A percentile compares a stretch with the other conserved stretches of the same genome.
Evolutionary conservation across 176 grass and related monocot genomes (phyloP).

Genomic region (Hsuehochloa calcarea): DNA sequence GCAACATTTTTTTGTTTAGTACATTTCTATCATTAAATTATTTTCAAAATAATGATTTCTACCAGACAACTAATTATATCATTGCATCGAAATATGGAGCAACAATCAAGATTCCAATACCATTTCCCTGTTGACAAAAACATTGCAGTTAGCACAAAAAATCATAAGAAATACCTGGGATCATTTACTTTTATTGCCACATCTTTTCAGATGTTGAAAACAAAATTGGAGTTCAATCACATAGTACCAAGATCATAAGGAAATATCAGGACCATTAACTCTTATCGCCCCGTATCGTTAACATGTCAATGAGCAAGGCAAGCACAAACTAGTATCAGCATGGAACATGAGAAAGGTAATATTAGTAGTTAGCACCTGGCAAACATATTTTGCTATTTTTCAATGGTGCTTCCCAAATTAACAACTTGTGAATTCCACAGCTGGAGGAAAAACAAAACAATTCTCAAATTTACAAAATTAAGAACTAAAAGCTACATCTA

Average conservation of each 20-base stretch:
- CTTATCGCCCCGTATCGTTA: too few relatives aligned
- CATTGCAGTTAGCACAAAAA: too few relatives aligned
- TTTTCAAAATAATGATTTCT: neutral
- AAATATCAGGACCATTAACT: too few relatives aligned
- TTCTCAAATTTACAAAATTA: constrained; percentile 16
- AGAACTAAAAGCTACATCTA: constrained; percentile 7
- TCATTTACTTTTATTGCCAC: too few relatives aligned
- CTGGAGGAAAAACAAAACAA: constrained; percentile 49
- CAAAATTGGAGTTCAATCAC: too few relatives aligned
- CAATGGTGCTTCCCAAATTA: neutral
- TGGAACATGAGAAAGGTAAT: too few relatives aligned
- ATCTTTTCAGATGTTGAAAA: too few relatives aligned
- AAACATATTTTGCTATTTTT: neutral
- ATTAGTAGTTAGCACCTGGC: neutral
- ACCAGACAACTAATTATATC: neutral
- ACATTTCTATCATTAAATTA: neutral
- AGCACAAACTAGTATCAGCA: too few relatives aligned
- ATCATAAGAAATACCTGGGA: too few relatives aligned
- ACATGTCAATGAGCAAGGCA: constrained; percentile 10
- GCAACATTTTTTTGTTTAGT: neutral
- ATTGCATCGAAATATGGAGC: constrained; percentile 5
- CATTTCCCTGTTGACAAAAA: constrained; percentile 25
- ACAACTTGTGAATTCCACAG: constrained; percentile 28
- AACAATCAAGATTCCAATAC: constrained; percentile 42
- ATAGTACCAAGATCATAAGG: too few relatives aligned